Evolutionary conservation across 2,329 filamentous ascomycete genomes (phyloP).

Genomic region (Tothia fuscella): DNA sequence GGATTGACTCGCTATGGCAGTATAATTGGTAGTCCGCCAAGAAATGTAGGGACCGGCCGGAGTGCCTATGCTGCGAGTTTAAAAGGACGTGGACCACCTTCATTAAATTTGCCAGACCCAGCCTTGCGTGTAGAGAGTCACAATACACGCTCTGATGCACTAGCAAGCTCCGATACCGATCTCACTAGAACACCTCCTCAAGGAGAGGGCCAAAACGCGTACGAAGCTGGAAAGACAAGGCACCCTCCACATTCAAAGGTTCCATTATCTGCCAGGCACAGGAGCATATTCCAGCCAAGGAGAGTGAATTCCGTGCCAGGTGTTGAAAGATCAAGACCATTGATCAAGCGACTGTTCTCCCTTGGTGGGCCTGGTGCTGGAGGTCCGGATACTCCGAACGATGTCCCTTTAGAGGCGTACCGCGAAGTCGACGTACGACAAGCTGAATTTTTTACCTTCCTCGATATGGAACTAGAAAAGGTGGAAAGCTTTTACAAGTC

Average conservation of each 20-base stretch:
- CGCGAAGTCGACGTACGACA: constrained; percentile 60
- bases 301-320: constrained; percentile 29
- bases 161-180: background rate
- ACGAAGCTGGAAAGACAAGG: constrained; percentile 31
- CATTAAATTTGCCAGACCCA: constrained; percentile 49
- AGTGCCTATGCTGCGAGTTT: constrained; percentile 11
- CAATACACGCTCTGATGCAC: background rate
- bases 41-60: constrained; percentile 1
- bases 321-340: constrained; percentile 20
- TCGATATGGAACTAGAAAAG: constrained; percentile 79
- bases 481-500: constrained; percentile 80
- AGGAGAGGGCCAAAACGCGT: constrained; percentile 22
- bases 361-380: constrained; percentile 26
- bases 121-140: constrained; percentile 29
- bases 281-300: constrained; percentile 28
- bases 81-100: constrained; percentile 29
- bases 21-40: constrained; percentile 45
- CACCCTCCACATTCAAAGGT: background rate
- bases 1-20: constrained; percentile 47
- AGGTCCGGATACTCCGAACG: constrained; percentile 19
- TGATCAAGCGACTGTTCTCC: constrained; percentile 30
- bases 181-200: background rate
- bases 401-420: constrained; percentile 42
- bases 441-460: constrained; percentile 74
- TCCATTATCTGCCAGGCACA: constrained; percentile 21